Percentiles rank a stretch among this genome's conserved stretches.
Evolutionary conservation across 345 rosid genomes (phyloP).

Genomic region (Syzygium oleosum): DNA sequence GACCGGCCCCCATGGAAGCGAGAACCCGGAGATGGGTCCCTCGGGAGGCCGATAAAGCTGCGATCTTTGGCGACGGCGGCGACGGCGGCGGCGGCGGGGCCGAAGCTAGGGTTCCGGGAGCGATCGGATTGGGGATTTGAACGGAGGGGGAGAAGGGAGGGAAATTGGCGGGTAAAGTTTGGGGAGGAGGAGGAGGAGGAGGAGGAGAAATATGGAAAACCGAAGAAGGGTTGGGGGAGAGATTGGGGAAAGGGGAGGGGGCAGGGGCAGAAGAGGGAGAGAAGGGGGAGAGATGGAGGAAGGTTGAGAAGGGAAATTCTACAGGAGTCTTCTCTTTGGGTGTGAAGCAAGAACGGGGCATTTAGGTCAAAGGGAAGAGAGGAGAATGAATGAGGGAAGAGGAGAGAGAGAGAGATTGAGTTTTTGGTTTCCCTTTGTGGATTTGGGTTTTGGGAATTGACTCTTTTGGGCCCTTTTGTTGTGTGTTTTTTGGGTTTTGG

Average conservation of each 20-base stretch:
- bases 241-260: conserved; percentile 26
- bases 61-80: background rate
- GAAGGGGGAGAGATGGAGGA: conserved; percentile 13
- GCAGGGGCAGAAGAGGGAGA: conserved; percentile 11
- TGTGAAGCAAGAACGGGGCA: conserved; percentile 2
- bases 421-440: background rate
- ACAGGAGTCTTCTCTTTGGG: background rate
- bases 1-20: background rate
- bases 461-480: conserved; percentile 16
- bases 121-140: background rate
- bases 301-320: conserved; percentile 9
- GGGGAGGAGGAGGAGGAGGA: conserved; percentile 8
- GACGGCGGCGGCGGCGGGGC: background rate
- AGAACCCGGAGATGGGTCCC: background rate
- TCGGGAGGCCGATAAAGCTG: background rate
- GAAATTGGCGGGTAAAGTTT: conserved; percentile 43
- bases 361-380: conserved; percentile 28
- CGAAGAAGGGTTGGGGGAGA: conserved; percentile 30
- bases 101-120: conserved; percentile 1
- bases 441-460: conserved; percentile 5
- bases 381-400: background rate
- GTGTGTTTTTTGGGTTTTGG: background rate
- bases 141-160: background rate
- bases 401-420: background rate
- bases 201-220: conserved; percentile 23